Evolutionary conservation across 495 filamentous ascomycete species (phyloP), one percentile per base, ranked within the genome.

Genomic region (Daldinia caldariorum): DNA sequence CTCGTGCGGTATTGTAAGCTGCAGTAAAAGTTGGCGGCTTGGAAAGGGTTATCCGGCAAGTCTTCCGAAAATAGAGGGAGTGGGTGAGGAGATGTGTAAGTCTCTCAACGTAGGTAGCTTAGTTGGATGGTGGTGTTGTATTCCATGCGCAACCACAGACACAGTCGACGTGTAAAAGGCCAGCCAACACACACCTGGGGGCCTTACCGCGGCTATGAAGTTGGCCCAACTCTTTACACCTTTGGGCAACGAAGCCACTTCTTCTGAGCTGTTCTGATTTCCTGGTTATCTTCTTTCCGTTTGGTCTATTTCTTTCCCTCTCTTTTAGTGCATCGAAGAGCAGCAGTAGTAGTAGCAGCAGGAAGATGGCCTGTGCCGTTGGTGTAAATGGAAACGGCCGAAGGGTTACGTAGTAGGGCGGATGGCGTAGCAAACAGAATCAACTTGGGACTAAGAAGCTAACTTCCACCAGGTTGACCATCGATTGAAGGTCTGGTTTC

Each of bases 311-410:
- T 56, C 53, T 56, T 38, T 51, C 57, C 55, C 53, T 66, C 31
- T 70, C 20, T 62, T 58, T 47, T 58, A 43, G 66, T 73, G 61
- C 66, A 70, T 73, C 70, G 70, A 70, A 49, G 58, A 70, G 54
- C 32, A 60, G 45, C 22, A 54, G 31, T 2, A 9, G 26, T 26
- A 26, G 26, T 26, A 26, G 13, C 32, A 34, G 64, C 31, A 35
- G 32, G 41, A 73, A 55, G 22, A 55, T 67, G 69, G 60, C 60
- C 56, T 72, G 61, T 68, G 62, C 70, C 58, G 66, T 61, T 66
- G 66, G 70, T 70, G 70, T 73, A 70, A 67, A 73, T 73, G 62
- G 66, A 65, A 70, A 67, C 70, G 66, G 58, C 70, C 70, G 70
- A 63, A 69, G 70, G 65, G 70, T 66, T 61, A 61, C 60, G 64